Base-by-base conservation (phyloP, 495 filamentous ascomycete species). In the Wilcoxina mikolae region DNA sequence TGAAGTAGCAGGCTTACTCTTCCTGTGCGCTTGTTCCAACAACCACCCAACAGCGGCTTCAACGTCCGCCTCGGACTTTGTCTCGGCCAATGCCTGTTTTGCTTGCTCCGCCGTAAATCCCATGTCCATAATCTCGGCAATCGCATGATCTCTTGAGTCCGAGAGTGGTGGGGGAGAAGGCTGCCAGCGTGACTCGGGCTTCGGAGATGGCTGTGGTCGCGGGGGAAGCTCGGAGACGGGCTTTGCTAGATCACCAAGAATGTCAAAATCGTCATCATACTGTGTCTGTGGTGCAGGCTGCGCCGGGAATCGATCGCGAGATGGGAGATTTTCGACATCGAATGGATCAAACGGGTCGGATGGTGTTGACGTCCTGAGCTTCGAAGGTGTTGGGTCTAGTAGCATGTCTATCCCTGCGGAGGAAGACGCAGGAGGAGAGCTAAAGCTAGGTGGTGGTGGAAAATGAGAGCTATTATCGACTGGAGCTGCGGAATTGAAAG, bases 91-190 rank as follows among this genome's bases (percentile, higher is more conserved):
- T 39, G 89, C 93, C 56, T 79, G 73, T 55, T 75, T 77, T 22
- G 93, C 78, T 55, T 86, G 87, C 42, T 91, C 83, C 0, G 80
- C 76, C 0, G 83, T 78, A 55, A 98, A 98, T 23, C 91, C 91
- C 81, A 96, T 95, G 60, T 96, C 90, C 9, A 96, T 81, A 18
- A 98, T 68, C 63, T 95, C 87, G 0, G 87, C 88, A 52, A 96
- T 77, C 3, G 87, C 87, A 49, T 76, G 77, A 65, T 95, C 88
- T 44, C 80, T 79, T 7, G 81, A 83, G 62, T 82, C 81, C 0
- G 48, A 25, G 44, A 12, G 43, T 4, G 43, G 48, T 35, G 35
- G 31, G 3, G 29, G 23, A 2, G 70, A 55, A 5, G 71, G 67
- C 58, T 29, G 25, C 17, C 57, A 47, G 15, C 51, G 45, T 25